These are phyloP conservation scores for Aspergillus neotritici DNA, from an alignment of 2,329 filamentous ascomycete species.

Conservation along the genomic window DNA sequence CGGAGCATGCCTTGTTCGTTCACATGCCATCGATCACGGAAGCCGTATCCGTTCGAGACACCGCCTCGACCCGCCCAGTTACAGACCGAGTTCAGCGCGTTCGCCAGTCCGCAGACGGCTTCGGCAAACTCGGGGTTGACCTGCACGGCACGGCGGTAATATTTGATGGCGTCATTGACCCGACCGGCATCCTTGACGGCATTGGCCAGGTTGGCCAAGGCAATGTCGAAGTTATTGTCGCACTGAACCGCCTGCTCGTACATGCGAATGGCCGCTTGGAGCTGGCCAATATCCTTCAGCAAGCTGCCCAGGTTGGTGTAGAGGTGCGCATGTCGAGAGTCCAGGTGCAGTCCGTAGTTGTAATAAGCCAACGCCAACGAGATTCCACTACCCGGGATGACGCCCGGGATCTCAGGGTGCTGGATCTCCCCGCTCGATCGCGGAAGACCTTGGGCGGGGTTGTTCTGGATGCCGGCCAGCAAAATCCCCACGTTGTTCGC, in stretches of 20 bases:
- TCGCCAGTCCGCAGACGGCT: constrained; percentile 90
- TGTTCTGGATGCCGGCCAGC: constrained; percentile 87
- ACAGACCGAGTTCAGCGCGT: constrained; percentile 92
- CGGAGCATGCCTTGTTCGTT: constrained; percentile 75
- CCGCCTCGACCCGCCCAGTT: constrained; percentile 89
- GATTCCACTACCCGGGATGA: constrained; percentile 78
- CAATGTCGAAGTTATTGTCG: constrained; percentile 94
- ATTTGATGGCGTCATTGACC: constrained; percentile 83
- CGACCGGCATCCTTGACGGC: constrained; percentile 95
- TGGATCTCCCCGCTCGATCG: constrained; percentile 33
- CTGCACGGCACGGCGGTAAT: constrained; percentile 82
- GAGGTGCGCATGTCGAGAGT: constrained; percentile 85
- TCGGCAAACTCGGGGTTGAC: constrained; percentile 96
- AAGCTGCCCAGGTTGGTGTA: constrained; percentile 95
- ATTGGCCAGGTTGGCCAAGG: constrained; percentile 91
- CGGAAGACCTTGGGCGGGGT: constrained; percentile 37
- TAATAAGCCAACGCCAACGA: constrained; percentile 89
- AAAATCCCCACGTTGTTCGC: constrained; percentile 98
- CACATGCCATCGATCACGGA: constrained; percentile 88
- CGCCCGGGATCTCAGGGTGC: constrained; percentile 62
- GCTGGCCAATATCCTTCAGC: constrained; percentile 90
- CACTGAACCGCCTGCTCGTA: constrained; percentile 91
- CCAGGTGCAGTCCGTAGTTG: constrained; percentile 83
- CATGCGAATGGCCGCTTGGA: constrained; percentile 90
- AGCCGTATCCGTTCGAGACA: constrained; percentile 65